A percentile compares a stretch with the other conserved stretches of the same genome.
These are phyloP conservation scores for Fagus sylvatica DNA, from an alignment of 306 rosid species.

Conservation along the genomic window DNA sequence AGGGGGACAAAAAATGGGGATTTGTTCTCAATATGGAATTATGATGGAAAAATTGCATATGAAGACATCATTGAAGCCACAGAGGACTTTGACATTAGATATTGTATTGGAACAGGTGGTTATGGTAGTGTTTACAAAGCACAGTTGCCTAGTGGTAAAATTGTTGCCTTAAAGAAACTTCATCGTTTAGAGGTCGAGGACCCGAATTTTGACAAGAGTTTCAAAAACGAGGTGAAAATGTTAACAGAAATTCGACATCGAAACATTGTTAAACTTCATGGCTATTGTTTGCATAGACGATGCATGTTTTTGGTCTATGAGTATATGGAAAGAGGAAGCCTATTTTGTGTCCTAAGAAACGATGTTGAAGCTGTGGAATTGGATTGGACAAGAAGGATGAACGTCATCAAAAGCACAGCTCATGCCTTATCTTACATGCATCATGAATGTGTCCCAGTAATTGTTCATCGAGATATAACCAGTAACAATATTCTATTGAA, in stretches of 20 bases:
- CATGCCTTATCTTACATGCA: conserved; percentile 23
- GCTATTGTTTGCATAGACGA: conserved; percentile 13
- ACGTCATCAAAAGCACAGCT: conserved; percentile 8
- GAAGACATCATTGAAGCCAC: conserved; percentile 4
- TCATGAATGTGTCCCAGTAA: conserved; percentile 11
- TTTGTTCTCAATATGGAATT: background rate
- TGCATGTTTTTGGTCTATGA: conserved; percentile 28
- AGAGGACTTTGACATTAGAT: background rate
- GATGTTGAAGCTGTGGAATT: conserved; percentile 17
- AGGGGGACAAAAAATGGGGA: background rate
- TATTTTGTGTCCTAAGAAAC: background rate
- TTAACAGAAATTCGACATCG: conserved; percentile 6
- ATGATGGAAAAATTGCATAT: background rate
- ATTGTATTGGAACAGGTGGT: conserved; percentile 21
- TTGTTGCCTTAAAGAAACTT: conserved; percentile 26
- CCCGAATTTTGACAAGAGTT: conserved; percentile 8
- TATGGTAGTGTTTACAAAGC: conserved; percentile 14
- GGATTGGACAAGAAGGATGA: conserved; percentile 13
- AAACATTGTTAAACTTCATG: conserved; percentile 24
- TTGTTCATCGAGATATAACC: conserved; percentile 15
- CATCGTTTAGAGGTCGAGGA: background rate
- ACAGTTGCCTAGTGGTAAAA: conserved; percentile 4
- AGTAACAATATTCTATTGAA: conserved; percentile 23
- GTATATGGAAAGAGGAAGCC: conserved; percentile 28
- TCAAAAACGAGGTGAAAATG: conserved; percentile 12